These are phyloP conservation scores for Holtermanniella nyarrowii DNA, from an alignment of 768 basidiomycete genomes.

Conservation along the genomic window DNA sequence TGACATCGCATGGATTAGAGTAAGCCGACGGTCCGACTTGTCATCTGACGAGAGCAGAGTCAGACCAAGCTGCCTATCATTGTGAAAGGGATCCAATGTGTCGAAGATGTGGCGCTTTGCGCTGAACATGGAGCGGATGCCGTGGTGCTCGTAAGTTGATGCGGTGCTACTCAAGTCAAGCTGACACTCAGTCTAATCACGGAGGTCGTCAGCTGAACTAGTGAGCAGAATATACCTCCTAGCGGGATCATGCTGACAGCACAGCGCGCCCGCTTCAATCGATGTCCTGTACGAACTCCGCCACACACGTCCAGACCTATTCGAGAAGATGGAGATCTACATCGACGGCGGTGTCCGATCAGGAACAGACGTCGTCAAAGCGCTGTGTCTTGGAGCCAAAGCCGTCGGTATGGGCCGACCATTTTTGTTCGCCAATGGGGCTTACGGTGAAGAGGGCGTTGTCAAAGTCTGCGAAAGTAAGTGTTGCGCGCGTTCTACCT, in stretches of 20 bases:
- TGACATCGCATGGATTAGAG: conserved; percentile 37
- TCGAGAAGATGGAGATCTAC: conserved; percentile 52
- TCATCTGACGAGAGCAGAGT: conserved; percentile 42
- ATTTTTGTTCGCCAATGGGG: conserved; percentile 43
- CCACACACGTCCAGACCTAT: conserved; percentile 58
- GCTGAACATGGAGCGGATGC: conserved; percentile 77
- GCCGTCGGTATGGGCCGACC: conserved; percentile 42
- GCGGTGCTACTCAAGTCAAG: neutral
- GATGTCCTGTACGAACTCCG: conserved; percentile 63
- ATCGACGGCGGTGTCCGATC: conserved; percentile 75
- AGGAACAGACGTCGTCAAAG: conserved; percentile 84
- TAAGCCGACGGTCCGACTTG: conserved; percentile 7
- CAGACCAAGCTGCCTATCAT: conserved; percentile 46
- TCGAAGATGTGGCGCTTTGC: conserved; percentile 71
- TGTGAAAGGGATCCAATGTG: conserved; percentile 46
- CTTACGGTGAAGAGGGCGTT: conserved; percentile 42
- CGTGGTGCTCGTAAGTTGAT: conserved; percentile 52
- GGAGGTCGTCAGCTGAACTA: conserved; percentile 53
- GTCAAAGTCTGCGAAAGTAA: conserved; percentile 37
- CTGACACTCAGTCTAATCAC: conserved; percentile 57
- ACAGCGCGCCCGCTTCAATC: conserved; percentile 41
- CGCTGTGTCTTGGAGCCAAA: conserved; percentile 57
- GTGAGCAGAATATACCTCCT: conserved; percentile 27
- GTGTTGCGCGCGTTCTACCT: conserved; percentile 11
- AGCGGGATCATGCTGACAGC: neutral